phyloP scores from a whole-genome alignment of 345 rosid genomes.

The Lepidium didymum region DNA sequence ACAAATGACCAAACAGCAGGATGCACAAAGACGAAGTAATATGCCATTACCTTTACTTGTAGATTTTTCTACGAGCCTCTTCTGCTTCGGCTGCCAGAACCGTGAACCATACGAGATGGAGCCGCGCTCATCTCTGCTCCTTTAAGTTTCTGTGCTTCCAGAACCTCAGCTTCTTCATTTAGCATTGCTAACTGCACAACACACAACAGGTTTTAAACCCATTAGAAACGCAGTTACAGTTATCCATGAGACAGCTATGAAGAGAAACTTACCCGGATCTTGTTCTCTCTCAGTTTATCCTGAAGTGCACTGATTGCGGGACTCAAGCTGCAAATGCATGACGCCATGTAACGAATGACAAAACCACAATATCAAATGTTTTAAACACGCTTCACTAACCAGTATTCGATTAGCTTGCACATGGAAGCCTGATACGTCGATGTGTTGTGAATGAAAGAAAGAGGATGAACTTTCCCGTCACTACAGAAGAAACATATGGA shows the following conservation, averaged over 20 bases:
- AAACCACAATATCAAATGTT: neutral
- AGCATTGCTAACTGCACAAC: conserved; percentile 52
- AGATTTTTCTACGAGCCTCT: conserved; percentile 33
- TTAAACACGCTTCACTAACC: conserved; percentile 44
- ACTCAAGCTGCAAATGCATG: conserved; percentile 57
- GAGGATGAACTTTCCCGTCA: conserved; percentile 80
- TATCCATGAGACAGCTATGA: neutral
- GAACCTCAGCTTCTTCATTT: conserved; percentile 49
- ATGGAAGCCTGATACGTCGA: conserved; percentile 93
- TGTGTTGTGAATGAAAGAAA: conserved; percentile 83
- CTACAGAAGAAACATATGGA: conserved; percentile 28
- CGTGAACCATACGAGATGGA: conserved; percentile 32
- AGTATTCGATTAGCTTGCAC: conserved; percentile 93
- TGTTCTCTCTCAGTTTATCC: conserved; percentile 80
- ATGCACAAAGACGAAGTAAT: conserved; percentile 3
- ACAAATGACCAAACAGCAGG: neutral
- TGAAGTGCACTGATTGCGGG: conserved; percentile 87
- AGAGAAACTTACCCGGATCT: conserved; percentile 54
- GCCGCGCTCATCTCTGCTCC: conserved; percentile 36
- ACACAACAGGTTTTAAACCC: neutral
- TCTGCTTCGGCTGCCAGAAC: conserved; percentile 50
- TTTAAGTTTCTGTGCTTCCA: conserved; percentile 48
- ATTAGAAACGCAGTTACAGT: neutral
- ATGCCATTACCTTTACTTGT: neutral
- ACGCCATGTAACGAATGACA: conserved; percentile 1